Evolutionary conservation across 2,329 filamentous ascomycete genomes (phyloP).

Genomic region (Pseudocercospora cruenta): DNA sequence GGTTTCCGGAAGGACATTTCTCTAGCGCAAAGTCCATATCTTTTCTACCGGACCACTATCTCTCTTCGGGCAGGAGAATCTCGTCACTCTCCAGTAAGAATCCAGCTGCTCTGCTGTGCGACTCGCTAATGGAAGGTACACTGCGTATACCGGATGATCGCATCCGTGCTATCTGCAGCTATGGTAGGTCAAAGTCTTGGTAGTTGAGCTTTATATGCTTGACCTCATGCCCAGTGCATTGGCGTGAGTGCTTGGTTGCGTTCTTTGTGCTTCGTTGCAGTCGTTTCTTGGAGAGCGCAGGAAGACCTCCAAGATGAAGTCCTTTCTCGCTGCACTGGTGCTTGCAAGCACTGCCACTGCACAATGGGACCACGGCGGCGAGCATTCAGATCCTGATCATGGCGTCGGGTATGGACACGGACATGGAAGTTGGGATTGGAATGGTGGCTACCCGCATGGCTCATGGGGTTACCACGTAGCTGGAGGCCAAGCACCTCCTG

Average conservation of each 20-base stretch:
- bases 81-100: background rate
- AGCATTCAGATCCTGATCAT: background rate
- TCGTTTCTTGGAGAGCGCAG: background rate
- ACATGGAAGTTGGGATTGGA: slow-evolving; percentile 18
- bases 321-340: background rate
- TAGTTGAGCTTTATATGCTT: background rate
- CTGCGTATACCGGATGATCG: background rate
- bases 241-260: background rate
- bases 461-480: slow-evolving; percentile 17
- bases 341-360: background rate
- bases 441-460: slow-evolving; percentile 18
- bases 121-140: background rate
- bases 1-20: background rate
- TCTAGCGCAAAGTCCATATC: background rate
- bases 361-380: slow-evolving; percentile 8
- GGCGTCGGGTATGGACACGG: slow-evolving; percentile 8
- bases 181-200: background rate
- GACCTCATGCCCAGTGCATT: background rate
- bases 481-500: slow-evolving; percentile 12
- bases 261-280: background rate
- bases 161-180: slow-evolving; percentile 5
- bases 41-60: background rate
- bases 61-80: background rate
- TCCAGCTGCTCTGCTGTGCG: background rate
- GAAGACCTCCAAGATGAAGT: background rate